Evolutionary conservation across 2,329 filamentous ascomycete genomes (phyloP).

Genomic region (Chrysoporthe deuterocubensis): DNA sequence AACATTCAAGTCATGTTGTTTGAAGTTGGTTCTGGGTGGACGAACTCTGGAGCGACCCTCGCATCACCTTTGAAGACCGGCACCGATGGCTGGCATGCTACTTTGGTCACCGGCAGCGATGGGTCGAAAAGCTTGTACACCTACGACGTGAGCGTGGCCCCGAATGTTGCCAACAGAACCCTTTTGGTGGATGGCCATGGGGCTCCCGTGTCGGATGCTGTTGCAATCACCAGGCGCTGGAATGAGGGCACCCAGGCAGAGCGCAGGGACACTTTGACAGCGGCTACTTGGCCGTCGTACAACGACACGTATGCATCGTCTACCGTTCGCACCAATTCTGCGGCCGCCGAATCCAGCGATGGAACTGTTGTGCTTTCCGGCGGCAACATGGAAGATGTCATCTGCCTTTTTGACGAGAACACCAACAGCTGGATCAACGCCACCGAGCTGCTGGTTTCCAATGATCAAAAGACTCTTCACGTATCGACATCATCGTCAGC

Average conservation of each 20-base stretch:
- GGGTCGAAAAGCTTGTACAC: constrained; percentile 77
- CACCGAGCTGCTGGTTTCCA: constrained; percentile 60
- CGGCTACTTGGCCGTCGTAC: constrained; percentile 75
- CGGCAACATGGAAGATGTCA: constrained; percentile 66
- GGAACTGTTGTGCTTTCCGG: constrained; percentile 80
- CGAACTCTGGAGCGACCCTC: constrained; percentile 67
- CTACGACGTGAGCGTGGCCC: constrained; percentile 75
- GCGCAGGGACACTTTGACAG: constrained; percentile 51
- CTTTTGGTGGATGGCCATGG: constrained; percentile 68
- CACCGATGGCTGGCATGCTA: constrained; percentile 59
- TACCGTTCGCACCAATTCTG: constrained; percentile 67
- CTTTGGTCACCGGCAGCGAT: constrained; percentile 73
- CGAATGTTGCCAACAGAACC: constrained; percentile 74
- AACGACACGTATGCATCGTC: constrained; percentile 74
- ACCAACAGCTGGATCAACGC: constrained; percentile 81
- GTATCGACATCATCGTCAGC: constrained; percentile 39
- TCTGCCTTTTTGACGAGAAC: constrained; percentile 78
- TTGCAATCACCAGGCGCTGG: constrained; percentile 42
- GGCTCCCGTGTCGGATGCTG: constrained; percentile 51
- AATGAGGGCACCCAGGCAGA: constrained; percentile 28
- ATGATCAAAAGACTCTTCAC: constrained; percentile 43
- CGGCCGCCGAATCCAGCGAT: constrained; percentile 68
- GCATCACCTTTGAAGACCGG: constrained; percentile 63
- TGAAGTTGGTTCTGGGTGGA: constrained; percentile 66
- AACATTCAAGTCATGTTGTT: constrained; percentile 78